A percentile compares a stretch with the other conserved stretches of the same genome.
Conservation (phyloP, 306 rosid genomes). For the Acmispon strigosus region DNA sequence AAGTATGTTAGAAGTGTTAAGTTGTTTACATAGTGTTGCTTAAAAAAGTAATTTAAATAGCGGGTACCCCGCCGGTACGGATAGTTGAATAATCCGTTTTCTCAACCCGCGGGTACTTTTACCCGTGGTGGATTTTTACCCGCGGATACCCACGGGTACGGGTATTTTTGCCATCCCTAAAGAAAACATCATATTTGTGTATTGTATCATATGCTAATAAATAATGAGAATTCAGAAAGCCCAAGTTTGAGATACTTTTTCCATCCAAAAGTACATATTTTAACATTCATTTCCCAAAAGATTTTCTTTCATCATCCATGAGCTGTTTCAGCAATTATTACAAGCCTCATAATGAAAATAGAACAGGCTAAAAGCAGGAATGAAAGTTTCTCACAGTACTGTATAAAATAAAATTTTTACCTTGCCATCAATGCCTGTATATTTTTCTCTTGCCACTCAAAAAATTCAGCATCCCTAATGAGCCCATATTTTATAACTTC, state of each 20-base stretch:
- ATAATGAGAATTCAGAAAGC: background rate
- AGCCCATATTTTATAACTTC: constrained; percentile 94
- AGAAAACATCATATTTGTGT: background rate
- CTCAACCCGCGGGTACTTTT: too few relatives aligned
- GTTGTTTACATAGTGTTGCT: too few relatives aligned
- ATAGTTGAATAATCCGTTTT: too few relatives aligned
- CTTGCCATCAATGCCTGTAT: constrained; percentile 66
- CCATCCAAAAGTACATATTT: background rate
- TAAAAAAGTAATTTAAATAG: too few relatives aligned
- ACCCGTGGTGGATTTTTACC: too few relatives aligned
- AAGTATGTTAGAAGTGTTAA: too few relatives aligned
- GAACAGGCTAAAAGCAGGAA: background rate
- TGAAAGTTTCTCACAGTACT: background rate
- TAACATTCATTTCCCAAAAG: background rate
- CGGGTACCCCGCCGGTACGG: too few relatives aligned
- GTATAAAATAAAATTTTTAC: constrained; percentile 23
- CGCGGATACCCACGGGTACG: too few relatives aligned
- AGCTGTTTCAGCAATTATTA: constrained; percentile 3
- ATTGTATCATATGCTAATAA: background rate
- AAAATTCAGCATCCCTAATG: constrained; percentile 82
- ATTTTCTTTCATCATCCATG: background rate
- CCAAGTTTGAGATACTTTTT: background rate
- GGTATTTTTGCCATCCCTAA: too few relatives aligned
- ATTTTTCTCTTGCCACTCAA: constrained; percentile 96
- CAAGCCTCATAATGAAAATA: constrained; percentile 2